These are phyloP conservation scores for Sutorius eximius DNA, from an alignment of 1,284 basidiomycete genomes.

Conservation along the genomic window DNA sequence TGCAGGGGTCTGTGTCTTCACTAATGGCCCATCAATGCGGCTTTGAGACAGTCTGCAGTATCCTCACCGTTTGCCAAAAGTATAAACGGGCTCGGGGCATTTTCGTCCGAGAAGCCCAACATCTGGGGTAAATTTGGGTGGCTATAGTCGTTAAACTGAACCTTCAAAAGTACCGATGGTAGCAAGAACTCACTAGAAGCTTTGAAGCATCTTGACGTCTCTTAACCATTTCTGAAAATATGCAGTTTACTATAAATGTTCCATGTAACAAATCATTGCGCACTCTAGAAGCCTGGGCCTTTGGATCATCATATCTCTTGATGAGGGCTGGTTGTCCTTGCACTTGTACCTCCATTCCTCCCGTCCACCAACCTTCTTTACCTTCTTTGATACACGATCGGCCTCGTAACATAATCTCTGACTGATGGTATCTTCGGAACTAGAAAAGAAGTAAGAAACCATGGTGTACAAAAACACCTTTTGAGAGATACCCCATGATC, in stretches of 20 bases:
- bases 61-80: slow-evolving; percentile 47
- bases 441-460: slow-evolving; percentile 20
- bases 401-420: slow-evolving; percentile 42
- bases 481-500: slow-evolving; percentile 38
- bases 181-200: slow-evolving; percentile 41
- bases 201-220: slow-evolving; percentile 52
- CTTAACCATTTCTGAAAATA: slow-evolving; percentile 45
- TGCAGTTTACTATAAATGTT: neutral
- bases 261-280: neutral
- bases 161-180: neutral
- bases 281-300: slow-evolving; percentile 37
- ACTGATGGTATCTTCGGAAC: slow-evolving; percentile 53
- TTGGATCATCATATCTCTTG: slow-evolving; percentile 45
- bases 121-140: slow-evolving; percentile 57
- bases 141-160: slow-evolving; percentile 27
- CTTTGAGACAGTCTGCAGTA: neutral
- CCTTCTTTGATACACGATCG: slow-evolving; percentile 38
- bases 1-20: slow-evolving; percentile 41
- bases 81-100: slow-evolving; percentile 49
- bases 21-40: slow-evolving; percentile 26
- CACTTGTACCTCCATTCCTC: slow-evolving; percentile 41
- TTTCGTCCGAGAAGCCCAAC: slow-evolving; percentile 50
- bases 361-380: slow-evolving; percentile 49
- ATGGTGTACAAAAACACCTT: neutral
- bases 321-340: slow-evolving; percentile 42